Evolutionary conservation across 306 rosid genomes (phyloP).

Genomic region (Malus orientalis): DNA sequence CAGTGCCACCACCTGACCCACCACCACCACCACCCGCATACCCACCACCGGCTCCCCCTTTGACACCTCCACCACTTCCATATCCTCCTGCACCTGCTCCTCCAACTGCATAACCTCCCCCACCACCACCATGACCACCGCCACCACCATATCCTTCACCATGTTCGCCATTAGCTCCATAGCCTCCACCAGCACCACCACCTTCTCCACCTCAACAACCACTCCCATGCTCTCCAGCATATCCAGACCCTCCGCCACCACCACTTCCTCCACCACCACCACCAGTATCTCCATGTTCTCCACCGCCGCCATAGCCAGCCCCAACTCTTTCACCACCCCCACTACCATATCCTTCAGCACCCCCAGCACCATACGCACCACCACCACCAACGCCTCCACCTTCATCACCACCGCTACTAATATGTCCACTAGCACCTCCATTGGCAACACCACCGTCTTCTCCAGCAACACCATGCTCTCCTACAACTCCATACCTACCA

Average conservation of each 20-base stretch:
- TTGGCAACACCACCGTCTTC: constrained; percentile 10
- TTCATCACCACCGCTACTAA: constrained; percentile 12
- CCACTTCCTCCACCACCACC: constrained; percentile 34
- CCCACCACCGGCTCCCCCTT: constrained; percentile 11
- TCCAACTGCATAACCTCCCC: constrained; percentile 19
- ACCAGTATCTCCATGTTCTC: constrained; percentile 28
- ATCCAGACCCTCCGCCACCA: background rate
- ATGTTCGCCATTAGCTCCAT: constrained; percentile 10
- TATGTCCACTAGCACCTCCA: constrained; percentile 20
- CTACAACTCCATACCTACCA: constrained; percentile 19
- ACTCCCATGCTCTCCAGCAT: constrained; percentile 3
- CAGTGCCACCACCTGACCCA: constrained; percentile 27
- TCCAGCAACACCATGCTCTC: constrained; percentile 23
- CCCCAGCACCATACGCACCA: background rate
- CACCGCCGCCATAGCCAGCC: constrained; percentile 18
- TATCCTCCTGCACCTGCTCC: constrained; percentile 41
- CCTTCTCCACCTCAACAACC: constrained; percentile 14
- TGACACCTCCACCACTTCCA: constrained; percentile 25
- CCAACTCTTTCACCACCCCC: constrained; percentile 24
- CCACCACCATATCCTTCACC: constrained; percentile 20
- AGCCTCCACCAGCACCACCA: constrained; percentile 15
- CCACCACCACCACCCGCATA: constrained; percentile 19
- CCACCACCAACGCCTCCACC: constrained; percentile 6
- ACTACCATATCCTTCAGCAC: background rate
- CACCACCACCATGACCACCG: constrained; percentile 16